phyloP scores from a whole-genome alignment of 2,329 filamentous ascomycete species.

The Epichloe coenophiala region DNA sequence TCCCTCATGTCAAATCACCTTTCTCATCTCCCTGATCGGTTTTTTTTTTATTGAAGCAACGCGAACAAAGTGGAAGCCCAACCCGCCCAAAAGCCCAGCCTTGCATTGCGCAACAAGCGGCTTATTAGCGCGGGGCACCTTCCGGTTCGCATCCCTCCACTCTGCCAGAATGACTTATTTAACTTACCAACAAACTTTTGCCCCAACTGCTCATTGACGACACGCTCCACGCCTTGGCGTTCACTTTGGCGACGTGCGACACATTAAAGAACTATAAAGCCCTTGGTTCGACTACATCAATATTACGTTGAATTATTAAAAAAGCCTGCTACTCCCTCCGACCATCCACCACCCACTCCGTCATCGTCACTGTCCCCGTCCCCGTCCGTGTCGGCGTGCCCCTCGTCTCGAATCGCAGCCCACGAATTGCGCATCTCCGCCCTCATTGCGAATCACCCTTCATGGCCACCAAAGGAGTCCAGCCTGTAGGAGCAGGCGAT shows the following conservation, averaged over 20 bases:
- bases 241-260: neutral
- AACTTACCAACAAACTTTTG: slow-evolving; percentile 17
- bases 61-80: too few species aligned
- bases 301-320: neutral
- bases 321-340: neutral
- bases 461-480: slow-evolving; percentile 21
- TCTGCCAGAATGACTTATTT: slow-evolving; percentile 23
- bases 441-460: neutral
- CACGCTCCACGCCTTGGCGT: neutral
- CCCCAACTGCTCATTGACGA: slow-evolving; percentile 2
- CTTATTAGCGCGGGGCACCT: slow-evolving; percentile 24
- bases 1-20: too few species aligned
- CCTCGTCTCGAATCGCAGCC: neutral
- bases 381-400: neutral
- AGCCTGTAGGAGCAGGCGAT: slow-evolving; percentile 15
- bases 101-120: neutral
- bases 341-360: neutral
- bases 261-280: neutral
- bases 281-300: neutral
- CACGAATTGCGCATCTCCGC: neutral
- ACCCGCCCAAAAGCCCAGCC: neutral
- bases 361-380: neutral
- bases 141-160: slow-evolving; percentile 6
- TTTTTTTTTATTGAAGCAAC: too few species aligned
- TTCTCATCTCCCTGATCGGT: too few species aligned